Base-by-base conservation (phyloP, 2,329 filamentous ascomycete species). In the Diaporthe helianthi region DNA sequence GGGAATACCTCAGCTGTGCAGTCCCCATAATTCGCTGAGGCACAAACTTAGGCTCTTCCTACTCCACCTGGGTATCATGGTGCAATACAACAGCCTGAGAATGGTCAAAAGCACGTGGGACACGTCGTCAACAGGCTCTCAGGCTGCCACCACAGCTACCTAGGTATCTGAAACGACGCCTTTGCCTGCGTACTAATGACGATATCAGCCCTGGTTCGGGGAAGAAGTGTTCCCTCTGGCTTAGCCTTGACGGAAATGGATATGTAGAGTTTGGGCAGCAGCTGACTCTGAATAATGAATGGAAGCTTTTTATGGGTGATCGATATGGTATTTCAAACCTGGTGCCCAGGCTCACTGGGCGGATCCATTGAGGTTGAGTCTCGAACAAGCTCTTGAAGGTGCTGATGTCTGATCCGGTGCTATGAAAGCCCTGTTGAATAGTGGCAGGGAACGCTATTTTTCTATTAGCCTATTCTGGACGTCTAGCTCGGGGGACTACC, bases 11-110 rank as follows among this genome's bases (percentile, higher is more conserved):
- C 31, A 79, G 81, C 4, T 83, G 85, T 73, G 82, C 80, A 0
- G 79, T 86, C 2, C 83, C 83, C 0, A 73, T 73, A 1, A 76
- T 86, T 1, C 75, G 81, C 64, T 88, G 83, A 74, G 82, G 81
- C 6, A 72, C 79, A 19, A 78, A 79, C 7, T 88, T 87, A 76
- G 78, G 75, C 6, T 75, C 72, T 17, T 72, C 72, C 0, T 74
- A 75, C n/a, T 75, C 72, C 6, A 71, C 82, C 9, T 73, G 74
- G 2, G 72, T 78, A 71, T 83, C 9, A 73, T 74, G 2, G 72
- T 78, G 26, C n/a, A n/a, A n/a, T 74, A 79, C 1, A 55, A 75
- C 26, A 76, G 74, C 3, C 71, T 79, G 12, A 76, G 75, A 1
- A 74, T 81, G 41, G 55, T 71, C 0, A 76, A 78, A 65, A 71